Evolutionary conservation across 139 green algal species (phyloP).

Genomic region (Chlamydomonas schloesseri): DNA sequence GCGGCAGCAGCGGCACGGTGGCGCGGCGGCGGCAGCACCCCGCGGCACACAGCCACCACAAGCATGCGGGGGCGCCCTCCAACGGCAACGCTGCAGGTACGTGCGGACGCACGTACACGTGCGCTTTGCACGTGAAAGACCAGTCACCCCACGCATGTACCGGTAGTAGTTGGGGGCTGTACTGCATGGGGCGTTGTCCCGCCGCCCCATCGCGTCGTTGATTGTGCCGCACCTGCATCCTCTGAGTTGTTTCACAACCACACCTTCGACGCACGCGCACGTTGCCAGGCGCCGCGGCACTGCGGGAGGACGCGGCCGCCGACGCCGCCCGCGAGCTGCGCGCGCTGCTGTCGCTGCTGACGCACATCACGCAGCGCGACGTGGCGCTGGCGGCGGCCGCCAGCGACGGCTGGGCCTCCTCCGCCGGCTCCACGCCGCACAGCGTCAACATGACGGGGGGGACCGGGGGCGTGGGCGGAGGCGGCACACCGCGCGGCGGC

Average conservation of each 20-base stretch:
- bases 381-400: slow-evolving; percentile 28
- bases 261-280: too few species aligned
- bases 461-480: background rate
- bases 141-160: too few species aligned
- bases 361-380: slow-evolving; percentile 40
- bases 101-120: too few species aligned
- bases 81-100: background rate
- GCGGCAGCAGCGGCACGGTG: slow-evolving; percentile 17
- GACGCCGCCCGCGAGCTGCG: slow-evolving; percentile 80
- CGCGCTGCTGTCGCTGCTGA: slow-evolving; percentile 86
- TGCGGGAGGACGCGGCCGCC: slow-evolving; percentile 53
- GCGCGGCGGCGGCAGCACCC: slow-evolving; percentile 5
- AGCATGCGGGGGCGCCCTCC: background rate
- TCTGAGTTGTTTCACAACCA: too few species aligned
- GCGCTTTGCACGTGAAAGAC: too few species aligned
- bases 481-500: background rate
- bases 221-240: too few species aligned
- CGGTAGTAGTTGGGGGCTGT: too few species aligned
- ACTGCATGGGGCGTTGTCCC: too few species aligned
- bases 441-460: slow-evolving; percentile 2
- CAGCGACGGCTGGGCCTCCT: slow-evolving; percentile 20
- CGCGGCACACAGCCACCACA: background rate
- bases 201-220: too few species aligned
- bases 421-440: background rate
- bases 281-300: slow-evolving; percentile 44